Evolutionary conservation across 768 basidiomycete species (phyloP).

Genomic region (Coprinellus micaceus): DNA sequence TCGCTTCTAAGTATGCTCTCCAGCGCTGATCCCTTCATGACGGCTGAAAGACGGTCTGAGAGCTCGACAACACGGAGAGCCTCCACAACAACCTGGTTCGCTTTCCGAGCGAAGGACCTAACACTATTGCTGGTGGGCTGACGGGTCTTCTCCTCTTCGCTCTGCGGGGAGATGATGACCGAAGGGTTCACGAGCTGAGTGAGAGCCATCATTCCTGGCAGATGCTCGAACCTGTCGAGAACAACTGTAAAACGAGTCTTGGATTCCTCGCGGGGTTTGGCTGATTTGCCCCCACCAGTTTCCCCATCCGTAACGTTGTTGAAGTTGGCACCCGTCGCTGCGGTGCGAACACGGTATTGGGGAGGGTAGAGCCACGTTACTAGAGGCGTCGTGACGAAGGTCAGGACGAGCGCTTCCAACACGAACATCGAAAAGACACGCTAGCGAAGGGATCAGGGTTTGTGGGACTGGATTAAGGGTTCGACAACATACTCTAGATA

Average conservation of each 20-base stretch:
- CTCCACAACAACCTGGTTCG: slow-evolving; percentile 44
- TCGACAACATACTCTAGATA: slow-evolving; percentile 45
- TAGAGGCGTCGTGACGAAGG: slow-evolving; percentile 82
- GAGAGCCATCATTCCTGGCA: slow-evolving; percentile 87
- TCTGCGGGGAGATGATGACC: slow-evolving; percentile 7
- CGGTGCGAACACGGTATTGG: slow-evolving; percentile 47
- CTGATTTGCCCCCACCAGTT: slow-evolving; percentile 12
- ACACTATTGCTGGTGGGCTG: not conserved
- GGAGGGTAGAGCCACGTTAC: slow-evolving; percentile 68
- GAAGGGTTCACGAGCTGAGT: slow-evolving; percentile 70
- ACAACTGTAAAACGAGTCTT: slow-evolving; percentile 77
- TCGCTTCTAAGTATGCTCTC: slow-evolving; percentile 71
- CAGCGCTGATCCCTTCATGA: slow-evolving; percentile 76
- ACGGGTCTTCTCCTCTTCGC: not conserved
- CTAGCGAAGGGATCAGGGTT: slow-evolving; percentile 16
- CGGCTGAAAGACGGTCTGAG: slow-evolving; percentile 82
- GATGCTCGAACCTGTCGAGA: slow-evolving; percentile 84
- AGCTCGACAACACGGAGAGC: slow-evolving; percentile 85
- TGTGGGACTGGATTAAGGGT: not conserved
- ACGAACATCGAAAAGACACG: slow-evolving; percentile 96
- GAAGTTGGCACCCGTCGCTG: slow-evolving; percentile 45
- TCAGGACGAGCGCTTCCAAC: slow-evolving; percentile 74
- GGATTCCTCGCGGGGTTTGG: slow-evolving; percentile 21
- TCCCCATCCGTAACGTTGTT: slow-evolving; percentile 41
- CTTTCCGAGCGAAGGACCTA: slow-evolving; percentile 9